Evolutionary conservation across 164 flowering plant species (phyloP).

Genomic region (Liquidambar formosana): DNA sequence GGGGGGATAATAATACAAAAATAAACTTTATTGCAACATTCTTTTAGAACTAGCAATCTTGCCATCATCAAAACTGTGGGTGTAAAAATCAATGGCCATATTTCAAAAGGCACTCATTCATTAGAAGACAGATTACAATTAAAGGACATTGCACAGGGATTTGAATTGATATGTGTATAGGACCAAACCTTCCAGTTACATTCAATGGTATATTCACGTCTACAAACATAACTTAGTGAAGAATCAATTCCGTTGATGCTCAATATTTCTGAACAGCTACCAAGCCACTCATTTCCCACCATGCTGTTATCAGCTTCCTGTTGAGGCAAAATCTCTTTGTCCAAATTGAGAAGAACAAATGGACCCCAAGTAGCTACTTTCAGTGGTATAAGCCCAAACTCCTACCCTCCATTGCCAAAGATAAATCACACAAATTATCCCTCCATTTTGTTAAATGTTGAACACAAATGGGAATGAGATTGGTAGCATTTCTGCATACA

Average conservation of each 20-base stretch:
- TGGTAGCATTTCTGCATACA: constrained; percentile 36
- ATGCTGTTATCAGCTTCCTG: constrained; percentile 23
- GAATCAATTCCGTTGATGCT: constrained; percentile 56
- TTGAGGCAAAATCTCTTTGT: constrained; percentile 21
- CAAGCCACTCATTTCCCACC: constrained; percentile 79
- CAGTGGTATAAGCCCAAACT: constrained; percentile 76
- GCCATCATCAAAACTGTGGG: no score
- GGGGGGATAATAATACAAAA: no score
- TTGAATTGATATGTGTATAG: not conserved
- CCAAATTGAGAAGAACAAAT: constrained; percentile 71
- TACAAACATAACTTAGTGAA: constrained; percentile 61
- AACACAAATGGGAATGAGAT: not conserved
- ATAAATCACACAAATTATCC: constrained; percentile 17
- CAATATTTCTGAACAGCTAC: constrained; percentile 62
- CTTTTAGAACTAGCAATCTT: no score
- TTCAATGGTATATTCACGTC: constrained; percentile 81
- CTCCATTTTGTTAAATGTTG: not conserved
- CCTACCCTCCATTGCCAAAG: constrained; percentile 44
- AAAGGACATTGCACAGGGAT: not conserved
- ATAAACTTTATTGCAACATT: no score
- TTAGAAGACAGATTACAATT: not conserved
- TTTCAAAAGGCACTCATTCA: not conserved
- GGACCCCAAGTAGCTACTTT: constrained; percentile 84
- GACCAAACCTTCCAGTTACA: constrained; percentile 92
- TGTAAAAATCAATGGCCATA: no score